A percentile compares a stretch with the other conserved stretches of the same genome.
Evolutionary conservation across 306 rosid genomes (phyloP).

Genomic region (Psophocarpus tetragonolobus): DNA sequence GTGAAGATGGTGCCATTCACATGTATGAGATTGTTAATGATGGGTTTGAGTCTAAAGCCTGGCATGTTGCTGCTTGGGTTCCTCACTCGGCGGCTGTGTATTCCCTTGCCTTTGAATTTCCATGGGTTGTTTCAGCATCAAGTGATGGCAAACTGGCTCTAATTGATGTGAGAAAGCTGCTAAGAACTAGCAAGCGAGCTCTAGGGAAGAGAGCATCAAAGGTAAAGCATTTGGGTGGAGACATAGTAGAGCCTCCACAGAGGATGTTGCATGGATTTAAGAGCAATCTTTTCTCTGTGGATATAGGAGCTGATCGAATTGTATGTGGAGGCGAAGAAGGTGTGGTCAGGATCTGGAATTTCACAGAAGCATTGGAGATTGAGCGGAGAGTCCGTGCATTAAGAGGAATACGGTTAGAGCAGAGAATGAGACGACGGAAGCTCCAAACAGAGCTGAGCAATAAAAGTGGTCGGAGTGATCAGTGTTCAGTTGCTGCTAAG

Average conservation of each 20-base stretch:
- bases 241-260: constrained; percentile 81
- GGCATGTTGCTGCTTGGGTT: constrained; percentile 66
- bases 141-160: constrained; percentile 80
- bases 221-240: constrained; percentile 37
- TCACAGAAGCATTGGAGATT: constrained; percentile 81
- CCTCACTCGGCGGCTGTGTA: constrained; percentile 86
- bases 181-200: constrained; percentile 47
- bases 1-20: constrained; percentile 87
- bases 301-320: constrained; percentile 86
- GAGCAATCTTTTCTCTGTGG: constrained; percentile 73
- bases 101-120: constrained; percentile 93
- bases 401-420: constrained; percentile 72
- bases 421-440: constrained; percentile 80
- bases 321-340: constrained; percentile 97
- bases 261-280: constrained; percentile 87
- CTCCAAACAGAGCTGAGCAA: constrained; percentile 59
- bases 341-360: constrained; percentile 89
- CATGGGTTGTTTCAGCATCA: constrained; percentile 95
- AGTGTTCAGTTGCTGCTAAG: constrained; percentile 84
- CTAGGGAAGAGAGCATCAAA: constrained; percentile 42
- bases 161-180: constrained; percentile 78
- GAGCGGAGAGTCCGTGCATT: constrained; percentile 64
- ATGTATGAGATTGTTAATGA: constrained; percentile 67
- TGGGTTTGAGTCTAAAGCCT: constrained; percentile 33
- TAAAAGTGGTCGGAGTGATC: constrained; percentile 64